Evolutionary conservation across 805 yeast species (phyloP).

Genomic region (Saccharomycopsis sp.): DNA sequence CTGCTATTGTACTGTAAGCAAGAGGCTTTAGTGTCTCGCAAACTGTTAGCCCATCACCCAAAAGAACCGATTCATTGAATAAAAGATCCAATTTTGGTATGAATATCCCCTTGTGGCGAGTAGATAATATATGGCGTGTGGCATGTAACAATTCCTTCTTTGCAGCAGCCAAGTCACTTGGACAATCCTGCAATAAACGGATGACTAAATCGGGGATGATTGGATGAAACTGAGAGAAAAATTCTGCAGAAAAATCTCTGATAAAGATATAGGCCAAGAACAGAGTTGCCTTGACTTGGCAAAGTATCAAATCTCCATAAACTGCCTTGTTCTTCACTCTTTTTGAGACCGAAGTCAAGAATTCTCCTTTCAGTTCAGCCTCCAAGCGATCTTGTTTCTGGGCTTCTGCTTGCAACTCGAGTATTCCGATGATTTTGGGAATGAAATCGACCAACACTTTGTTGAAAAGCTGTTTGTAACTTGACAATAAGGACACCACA

Average conservation of each 20-base stretch:
- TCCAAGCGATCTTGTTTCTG: conserved; percentile 59
- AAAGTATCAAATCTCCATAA: conserved; percentile 80
- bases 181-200: conserved; percentile 87
- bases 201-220: conserved; percentile 82
- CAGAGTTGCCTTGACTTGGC: conserved; percentile 95
- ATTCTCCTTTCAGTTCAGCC: conserved; percentile 46
- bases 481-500: conserved; percentile 83
- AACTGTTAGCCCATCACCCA: conserved; percentile 90
- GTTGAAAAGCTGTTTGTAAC: conserved; percentile 69
- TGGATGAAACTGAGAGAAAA: conserved; percentile 44
- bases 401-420: conserved; percentile 71
- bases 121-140: conserved; percentile 86
- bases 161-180: conserved; percentile 84
- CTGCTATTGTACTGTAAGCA: conserved; percentile 94
- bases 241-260: conserved; percentile 67
- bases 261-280: conserved; percentile 87
- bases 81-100: conserved; percentile 77
- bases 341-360: conserved; percentile 65
- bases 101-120: conserved; percentile 75
- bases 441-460: conserved; percentile 66
- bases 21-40: conserved; percentile 84
- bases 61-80: conserved; percentile 76
- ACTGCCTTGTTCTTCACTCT: conserved; percentile 65
- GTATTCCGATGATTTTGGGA: conserved; percentile 69
- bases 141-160: conserved; percentile 91